These are phyloP conservation scores for Dictyostelium brefeldianum DNA, from an alignment of 78 protist species.

Conservation along the genomic window DNA sequence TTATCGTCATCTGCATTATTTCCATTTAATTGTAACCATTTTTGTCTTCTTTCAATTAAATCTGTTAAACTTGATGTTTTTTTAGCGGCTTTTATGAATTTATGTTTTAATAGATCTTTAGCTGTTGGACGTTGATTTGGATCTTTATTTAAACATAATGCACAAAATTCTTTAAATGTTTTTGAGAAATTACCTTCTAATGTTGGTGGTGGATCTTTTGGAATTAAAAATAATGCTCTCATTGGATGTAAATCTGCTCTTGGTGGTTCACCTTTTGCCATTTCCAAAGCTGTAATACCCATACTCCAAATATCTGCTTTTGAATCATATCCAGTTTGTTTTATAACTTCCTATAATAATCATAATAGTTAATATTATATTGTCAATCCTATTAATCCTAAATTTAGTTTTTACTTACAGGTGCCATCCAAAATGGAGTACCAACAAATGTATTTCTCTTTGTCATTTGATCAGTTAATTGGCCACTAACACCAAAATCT, in stretches of 20 bases:
- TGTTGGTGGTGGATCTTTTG: constrained; percentile 95
- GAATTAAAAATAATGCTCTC: constrained; percentile 96
- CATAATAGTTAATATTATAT: neutral
- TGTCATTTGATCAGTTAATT: constrained; percentile 89
- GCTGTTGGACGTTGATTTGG: constrained; percentile 94
- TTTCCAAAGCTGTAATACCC: constrained; percentile 99
- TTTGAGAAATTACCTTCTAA: constrained; percentile 87
- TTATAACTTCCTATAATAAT: constrained; percentile 90
- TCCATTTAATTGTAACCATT: constrained; percentile 65
- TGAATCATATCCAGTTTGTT: constrained; percentile 86
- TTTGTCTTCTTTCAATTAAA: constrained; percentile 84
- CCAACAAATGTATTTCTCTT: constrained; percentile 97
- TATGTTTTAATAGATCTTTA: constrained; percentile 94
- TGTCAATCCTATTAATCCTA: too few relatives aligned
- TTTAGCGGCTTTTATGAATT: constrained; percentile 87
- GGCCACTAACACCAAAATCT: constrained; percentile 99
- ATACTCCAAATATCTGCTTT: constrained; percentile 99
- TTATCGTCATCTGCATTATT: constrained; percentile 48
- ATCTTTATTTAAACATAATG: constrained; percentile 94
- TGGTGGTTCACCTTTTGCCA: constrained; percentile 98
- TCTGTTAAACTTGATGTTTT: constrained; percentile 86
- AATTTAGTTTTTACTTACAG: too few relatives aligned
- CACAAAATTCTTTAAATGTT: constrained; percentile 92
- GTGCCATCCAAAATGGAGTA: constrained; percentile 98
- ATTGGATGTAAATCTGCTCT: constrained; percentile 95